phyloP scores from a whole-genome alignment of 805 yeast species.

The Wickerhamiella kazuoi region DNA sequence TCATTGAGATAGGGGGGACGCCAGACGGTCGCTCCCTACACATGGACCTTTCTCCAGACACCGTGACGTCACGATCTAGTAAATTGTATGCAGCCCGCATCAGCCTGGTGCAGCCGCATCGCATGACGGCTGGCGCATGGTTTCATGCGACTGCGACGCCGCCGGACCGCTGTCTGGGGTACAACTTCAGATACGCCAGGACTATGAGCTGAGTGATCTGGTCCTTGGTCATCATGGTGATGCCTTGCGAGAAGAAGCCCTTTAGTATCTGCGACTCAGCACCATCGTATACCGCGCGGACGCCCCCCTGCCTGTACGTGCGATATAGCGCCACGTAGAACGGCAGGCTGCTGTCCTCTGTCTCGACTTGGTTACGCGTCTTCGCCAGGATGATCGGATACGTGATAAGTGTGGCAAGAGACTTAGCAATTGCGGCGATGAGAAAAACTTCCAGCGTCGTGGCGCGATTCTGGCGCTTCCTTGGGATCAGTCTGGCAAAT shows the following conservation, averaged over 20 bases:
- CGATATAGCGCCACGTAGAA: constrained; percentile 13
- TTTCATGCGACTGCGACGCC: no score
- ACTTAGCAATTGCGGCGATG: constrained; percentile 53
- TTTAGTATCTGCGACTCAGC: constrained; percentile 18
- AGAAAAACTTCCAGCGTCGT: constrained; percentile 34
- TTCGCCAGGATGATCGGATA: constrained; percentile 68
- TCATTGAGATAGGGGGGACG: no score
- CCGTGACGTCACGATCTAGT: no score
- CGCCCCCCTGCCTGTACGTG: constrained; percentile 55
- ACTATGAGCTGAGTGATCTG: constrained; percentile 17
- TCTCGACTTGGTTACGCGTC: constrained; percentile 46
- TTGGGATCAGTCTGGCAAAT: constrained; percentile 12
- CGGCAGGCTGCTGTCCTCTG: constrained; percentile 12
- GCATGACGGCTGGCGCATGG: no score
- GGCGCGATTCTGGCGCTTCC: constrained; percentile 13
- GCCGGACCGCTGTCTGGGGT: no score
- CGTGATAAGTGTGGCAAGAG: constrained; percentile 43
- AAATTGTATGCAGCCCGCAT: no score
- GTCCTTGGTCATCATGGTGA: constrained; percentile 24
- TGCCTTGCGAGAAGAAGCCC: constrained; percentile 21
- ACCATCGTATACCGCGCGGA: constrained; percentile 68
- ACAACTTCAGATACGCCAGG: neutral
- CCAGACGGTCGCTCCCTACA: no score
- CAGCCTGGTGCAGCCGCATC: no score
- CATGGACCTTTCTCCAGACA: no score